Percentiles rank a stretch among this genome's conserved stretches.
Evolutionary conservation across 257 asterid species (phyloP).

Genomic region (Anisodus acutangulus): DNA sequence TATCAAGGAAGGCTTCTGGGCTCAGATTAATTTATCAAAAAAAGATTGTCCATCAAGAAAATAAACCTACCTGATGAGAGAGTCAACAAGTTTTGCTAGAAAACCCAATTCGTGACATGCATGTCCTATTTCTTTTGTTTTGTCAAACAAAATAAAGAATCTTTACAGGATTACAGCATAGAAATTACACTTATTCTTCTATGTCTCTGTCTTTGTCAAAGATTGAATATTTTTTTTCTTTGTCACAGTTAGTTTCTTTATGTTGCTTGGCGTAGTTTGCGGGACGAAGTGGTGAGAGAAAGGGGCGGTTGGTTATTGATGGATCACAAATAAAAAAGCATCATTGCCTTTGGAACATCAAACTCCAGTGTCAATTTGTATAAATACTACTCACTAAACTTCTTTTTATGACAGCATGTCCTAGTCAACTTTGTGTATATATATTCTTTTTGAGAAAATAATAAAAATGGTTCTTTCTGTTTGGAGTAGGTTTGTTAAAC

Average conservation of each 20-base stretch:
- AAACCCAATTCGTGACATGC: slow-evolving; percentile 38
- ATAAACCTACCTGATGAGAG: slow-evolving; percentile 26
- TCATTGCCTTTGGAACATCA: not conserved
- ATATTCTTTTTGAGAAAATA: too few relatives aligned
- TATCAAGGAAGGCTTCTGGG: not conserved
- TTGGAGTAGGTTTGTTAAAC: too few relatives aligned
- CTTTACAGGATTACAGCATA: not conserved
- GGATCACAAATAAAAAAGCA: slow-evolving; percentile 18
- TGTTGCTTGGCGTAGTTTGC: slow-evolving; percentile 39
- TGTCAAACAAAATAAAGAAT: slow-evolving; percentile 7
- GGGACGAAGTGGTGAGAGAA: slow-evolving; percentile 34
- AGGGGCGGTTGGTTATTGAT: slow-evolving; percentile 39
- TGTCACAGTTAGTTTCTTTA: not conserved
- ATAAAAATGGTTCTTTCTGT: too few relatives aligned
- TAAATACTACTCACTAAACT: too few relatives aligned
- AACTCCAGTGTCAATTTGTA: not conserved
- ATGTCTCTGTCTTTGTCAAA: slow-evolving; percentile 29
- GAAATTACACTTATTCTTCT: not conserved
- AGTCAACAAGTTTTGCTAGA: slow-evolving; percentile 44
- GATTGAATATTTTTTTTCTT: slow-evolving; percentile 20
- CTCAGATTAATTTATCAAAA: not conserved
- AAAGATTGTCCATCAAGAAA: too few relatives aligned
- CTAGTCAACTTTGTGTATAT: too few relatives aligned
- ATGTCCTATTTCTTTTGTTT: slow-evolving; percentile 21
- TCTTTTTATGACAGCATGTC: too few relatives aligned